Conservation (phyloP, 2,329 filamentous ascomycete species). For the Colletotrichum euphorbiae region DNA sequence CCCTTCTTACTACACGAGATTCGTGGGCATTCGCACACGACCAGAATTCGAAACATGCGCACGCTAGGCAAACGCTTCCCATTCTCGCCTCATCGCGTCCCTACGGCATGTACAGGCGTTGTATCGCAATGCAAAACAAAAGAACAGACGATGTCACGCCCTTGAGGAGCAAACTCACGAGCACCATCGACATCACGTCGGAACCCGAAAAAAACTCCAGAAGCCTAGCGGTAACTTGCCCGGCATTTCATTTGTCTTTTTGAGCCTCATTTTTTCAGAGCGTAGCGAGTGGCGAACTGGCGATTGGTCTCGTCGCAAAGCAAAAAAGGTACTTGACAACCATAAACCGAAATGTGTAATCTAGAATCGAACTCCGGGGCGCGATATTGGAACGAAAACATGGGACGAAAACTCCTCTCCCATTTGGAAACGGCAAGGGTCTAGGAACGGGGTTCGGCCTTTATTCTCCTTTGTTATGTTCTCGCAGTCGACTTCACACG, state of each 20-base stretch:
- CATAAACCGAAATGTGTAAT: slow-evolving; percentile 52
- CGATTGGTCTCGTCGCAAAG: slow-evolving; percentile 22
- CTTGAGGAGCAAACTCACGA: neutral
- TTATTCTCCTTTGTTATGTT: slow-evolving; percentile 21
- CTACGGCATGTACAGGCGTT: slow-evolving; percentile 21
- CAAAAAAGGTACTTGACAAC: slow-evolving; percentile 41
- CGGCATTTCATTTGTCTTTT: slow-evolving; percentile 40
- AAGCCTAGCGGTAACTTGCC: slow-evolving; percentile 11
- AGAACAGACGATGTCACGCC: neutral
- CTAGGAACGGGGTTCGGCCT: slow-evolving; percentile 32
- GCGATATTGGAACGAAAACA: slow-evolving; percentile 33
- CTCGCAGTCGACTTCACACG: slow-evolving; percentile 22
- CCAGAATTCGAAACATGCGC: slow-evolving; percentile 7
- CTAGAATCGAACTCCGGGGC: slow-evolving; percentile 38
- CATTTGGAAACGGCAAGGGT: slow-evolving; percentile 33
- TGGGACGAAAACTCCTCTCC: neutral
- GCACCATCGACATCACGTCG: slow-evolving; percentile 5
- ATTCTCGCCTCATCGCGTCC: neutral
- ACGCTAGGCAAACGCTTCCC: neutral
- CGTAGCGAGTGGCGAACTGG: slow-evolving; percentile 31
- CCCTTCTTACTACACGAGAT: slow-evolving; percentile 10
- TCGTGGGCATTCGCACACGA: neutral
- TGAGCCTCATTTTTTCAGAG: slow-evolving; percentile 34
- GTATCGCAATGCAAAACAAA: neutral
- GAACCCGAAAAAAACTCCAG: slow-evolving; percentile 1